Percentiles rank a stretch among this genome's conserved stretches.
phyloP scores from a whole-genome alignment of 1,139 yeast genomes.

The Wickerhamomyces sp. region DNA sequence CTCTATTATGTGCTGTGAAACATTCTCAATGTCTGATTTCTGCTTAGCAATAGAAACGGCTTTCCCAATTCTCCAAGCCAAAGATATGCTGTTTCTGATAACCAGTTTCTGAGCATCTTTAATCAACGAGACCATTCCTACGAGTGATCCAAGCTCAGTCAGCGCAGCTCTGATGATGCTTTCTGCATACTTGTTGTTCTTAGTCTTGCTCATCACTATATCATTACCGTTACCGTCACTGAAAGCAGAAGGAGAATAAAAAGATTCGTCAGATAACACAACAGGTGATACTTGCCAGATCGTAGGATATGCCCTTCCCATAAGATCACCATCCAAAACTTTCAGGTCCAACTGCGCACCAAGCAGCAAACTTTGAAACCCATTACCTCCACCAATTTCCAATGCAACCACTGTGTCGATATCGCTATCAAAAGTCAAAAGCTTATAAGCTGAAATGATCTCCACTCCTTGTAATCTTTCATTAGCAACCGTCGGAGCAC shows the following conservation, averaged over 20 bases:
- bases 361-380: constrained; percentile 33
- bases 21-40: constrained; percentile 29
- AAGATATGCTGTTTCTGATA: constrained; percentile 26
- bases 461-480: constrained; percentile 36
- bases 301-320: constrained; percentile 46
- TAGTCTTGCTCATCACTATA: constrained; percentile 32
- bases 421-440: constrained; percentile 24
- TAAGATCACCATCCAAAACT: constrained; percentile 35
- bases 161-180: constrained; percentile 36
- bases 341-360: constrained; percentile 25
- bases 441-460: constrained; percentile 16
- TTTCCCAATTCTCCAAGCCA: constrained; percentile 45
- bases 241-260: constrained; percentile 33
- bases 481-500: constrained; percentile 41
- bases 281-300: constrained; percentile 36
- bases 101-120: constrained; percentile 12
- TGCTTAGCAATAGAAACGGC: constrained; percentile 36
- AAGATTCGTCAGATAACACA: constrained; percentile 22
- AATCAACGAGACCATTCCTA: constrained; percentile 30
- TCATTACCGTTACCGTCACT: constrained; percentile 43
- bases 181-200: constrained; percentile 32
- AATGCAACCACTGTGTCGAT: constrained; percentile 31
- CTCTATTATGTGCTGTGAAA: constrained; percentile 34
- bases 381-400: constrained; percentile 44
- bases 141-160: constrained; percentile 35